These are phyloP conservation scores for Rhizophagus sp. DNA, from an alignment of 192 early-diverging fungal genomes.

Conservation along the genomic window DNA sequence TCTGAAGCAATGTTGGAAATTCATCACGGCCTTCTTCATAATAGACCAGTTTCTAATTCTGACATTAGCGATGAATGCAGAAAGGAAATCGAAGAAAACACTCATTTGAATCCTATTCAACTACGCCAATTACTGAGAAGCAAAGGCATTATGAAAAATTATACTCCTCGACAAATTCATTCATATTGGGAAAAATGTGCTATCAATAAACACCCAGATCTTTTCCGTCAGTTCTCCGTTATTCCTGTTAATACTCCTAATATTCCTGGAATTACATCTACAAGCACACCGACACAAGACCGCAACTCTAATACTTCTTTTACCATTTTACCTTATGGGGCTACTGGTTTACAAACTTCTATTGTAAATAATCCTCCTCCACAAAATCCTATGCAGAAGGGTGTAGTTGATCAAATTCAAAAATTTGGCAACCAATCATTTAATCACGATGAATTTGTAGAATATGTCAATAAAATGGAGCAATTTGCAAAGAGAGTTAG, in stretches of 20 bases:
- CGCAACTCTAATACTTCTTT: not conserved
- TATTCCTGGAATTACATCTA: not conserved
- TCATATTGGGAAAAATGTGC: constrained; percentile 26
- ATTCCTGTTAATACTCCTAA: not conserved
- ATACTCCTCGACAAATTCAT: constrained; percentile 28
- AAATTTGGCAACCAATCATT: not conserved
- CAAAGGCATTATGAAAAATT: constrained; percentile 28
- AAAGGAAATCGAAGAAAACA: constrained; percentile 28
- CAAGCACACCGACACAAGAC: not conserved
- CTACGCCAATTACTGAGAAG: constrained; percentile 12
- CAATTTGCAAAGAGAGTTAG: constrained; percentile 26
- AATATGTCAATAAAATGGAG: constrained; percentile 26
- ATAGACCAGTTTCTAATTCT: constrained; percentile 16
- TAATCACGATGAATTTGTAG: constrained; percentile 26
- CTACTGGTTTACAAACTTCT: not conserved
- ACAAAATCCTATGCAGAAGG: not conserved
- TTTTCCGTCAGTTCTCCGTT: not conserved
- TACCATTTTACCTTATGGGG: constrained; percentile 1
- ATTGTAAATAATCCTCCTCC: not conserved
- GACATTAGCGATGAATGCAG: constrained; percentile 27
- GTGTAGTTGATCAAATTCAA: not conserved
- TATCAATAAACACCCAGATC: not conserved
- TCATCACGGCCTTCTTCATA: constrained; percentile 23
- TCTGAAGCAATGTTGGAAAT: constrained; percentile 30
- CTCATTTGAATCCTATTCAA: constrained; percentile 18